Base-by-base conservation (phyloP, 106 monocot species). In the Cymbidium sinense region DNA sequence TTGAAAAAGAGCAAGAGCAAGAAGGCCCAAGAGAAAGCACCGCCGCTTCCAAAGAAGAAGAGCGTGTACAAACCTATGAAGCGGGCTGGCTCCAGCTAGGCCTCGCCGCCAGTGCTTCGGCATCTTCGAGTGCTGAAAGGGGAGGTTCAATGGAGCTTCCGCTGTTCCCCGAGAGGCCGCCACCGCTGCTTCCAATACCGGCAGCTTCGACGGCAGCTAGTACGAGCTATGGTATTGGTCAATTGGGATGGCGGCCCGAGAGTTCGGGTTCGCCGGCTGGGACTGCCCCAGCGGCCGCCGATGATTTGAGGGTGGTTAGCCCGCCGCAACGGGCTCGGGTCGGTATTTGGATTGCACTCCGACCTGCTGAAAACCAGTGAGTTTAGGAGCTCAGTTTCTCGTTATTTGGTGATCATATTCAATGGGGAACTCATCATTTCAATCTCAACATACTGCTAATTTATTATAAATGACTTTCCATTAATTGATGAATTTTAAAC, bases 331-430 rank as follows among this genome's bases (percentile, higher is more conserved):
- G 79, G 54, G 50, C 27, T 43, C 82, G 55, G 51, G 52, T 25
- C 70, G 92, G 89, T 21, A 64, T 92, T 15, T 92, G 92, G 92
- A 82, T 92, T 39, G 41, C 79, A 2, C 87, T 92, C 65, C 87
- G 79, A 71, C 79, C 89, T 23, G 78, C 87, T 7, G 83, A 77
- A 51, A 81, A 79, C 82, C 92, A 92, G 92, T 92, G 76, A 89
- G 89, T 87, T 7, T 47, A 47, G 47, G 47, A 2, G 47, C 10
- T 15, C 10, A 13, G 47, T 47, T 47, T 15, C 47, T 13, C 2
- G 47, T 47, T 47, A 47, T 47, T 47, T 11, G 17, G 13, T 47
- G 47, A 47, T 47, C 15, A 47, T 47, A 47, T 47, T 47, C 15
- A 47, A 47, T 13, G 41, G 5, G 36, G 5, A 9, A 41, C 41